A percentile compares a stretch with the other conserved stretches of the same genome.
Conservation (phyloP, 441 rosid species). For the Pelargonium fulgidum region DNA sequence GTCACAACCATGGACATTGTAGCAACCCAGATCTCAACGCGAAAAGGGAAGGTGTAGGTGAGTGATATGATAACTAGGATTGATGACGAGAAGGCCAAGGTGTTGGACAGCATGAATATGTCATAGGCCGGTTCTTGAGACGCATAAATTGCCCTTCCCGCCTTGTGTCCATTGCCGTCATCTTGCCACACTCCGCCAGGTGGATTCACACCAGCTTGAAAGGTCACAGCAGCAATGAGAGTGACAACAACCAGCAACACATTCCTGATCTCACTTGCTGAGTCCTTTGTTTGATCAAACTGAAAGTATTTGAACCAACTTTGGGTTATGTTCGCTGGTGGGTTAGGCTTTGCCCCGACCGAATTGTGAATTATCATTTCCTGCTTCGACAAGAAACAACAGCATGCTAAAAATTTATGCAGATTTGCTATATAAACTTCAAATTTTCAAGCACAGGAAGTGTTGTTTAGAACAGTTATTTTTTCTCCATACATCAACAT, state of each 20-base stretch:
- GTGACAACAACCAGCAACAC: constrained; percentile 7
- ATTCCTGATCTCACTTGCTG: constrained; percentile 10
- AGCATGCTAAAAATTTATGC: too few species aligned
- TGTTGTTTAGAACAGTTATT: too few species aligned
- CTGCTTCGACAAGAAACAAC: too few species aligned
- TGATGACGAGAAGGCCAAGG: not conserved
- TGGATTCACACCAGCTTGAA: not conserved
- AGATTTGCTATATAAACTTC: too few species aligned
- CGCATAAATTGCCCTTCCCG: constrained; percentile 23
- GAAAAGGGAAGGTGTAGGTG: not conserved
- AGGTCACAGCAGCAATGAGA: constrained; percentile 15
- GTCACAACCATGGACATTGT: not conserved
- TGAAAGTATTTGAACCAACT: constrained; percentile 20
- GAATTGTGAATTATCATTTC: too few species aligned
- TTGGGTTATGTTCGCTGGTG: too few species aligned
- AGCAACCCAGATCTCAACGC: not conserved
- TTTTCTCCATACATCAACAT: too few species aligned
- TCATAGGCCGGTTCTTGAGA: not conserved
- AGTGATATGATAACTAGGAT: not conserved
- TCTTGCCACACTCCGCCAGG: constrained; percentile 27
- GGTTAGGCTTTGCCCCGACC: too few species aligned
- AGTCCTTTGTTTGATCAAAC: constrained; percentile 18
- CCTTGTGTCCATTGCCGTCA: not conserved
- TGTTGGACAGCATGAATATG: not conserved
- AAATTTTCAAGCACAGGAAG: too few species aligned